These are phyloP conservation scores for Fusarium sp. DNA, from an alignment of 2,329 filamentous ascomycete species.

Conservation along the genomic window DNA sequence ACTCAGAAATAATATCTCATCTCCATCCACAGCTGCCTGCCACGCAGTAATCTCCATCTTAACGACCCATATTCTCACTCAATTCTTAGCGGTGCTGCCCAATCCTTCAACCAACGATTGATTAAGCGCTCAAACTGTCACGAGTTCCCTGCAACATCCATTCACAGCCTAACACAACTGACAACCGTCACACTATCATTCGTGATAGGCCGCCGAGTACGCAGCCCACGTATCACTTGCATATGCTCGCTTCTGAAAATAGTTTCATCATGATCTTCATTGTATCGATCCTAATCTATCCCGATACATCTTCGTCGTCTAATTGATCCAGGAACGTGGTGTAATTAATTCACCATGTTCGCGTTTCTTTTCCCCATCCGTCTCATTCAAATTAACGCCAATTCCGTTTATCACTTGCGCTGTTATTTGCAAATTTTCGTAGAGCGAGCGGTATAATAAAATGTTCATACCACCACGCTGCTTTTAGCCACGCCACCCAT, in stretches of 20 bases:
- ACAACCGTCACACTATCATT: not conserved
- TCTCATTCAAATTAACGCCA: slow-evolving; percentile 37
- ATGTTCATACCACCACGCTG: slow-evolving; percentile 5
- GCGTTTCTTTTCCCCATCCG: slow-evolving; percentile 11
- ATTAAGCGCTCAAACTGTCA: slow-evolving; percentile 33
- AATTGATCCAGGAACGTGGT: slow-evolving; percentile 22
- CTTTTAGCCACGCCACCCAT: slow-evolving; percentile 7
- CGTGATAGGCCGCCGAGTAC: slow-evolving; percentile 20
- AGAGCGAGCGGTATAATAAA: slow-evolving; percentile 5
- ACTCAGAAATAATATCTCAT: slow-evolving; percentile 7
- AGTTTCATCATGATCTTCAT: slow-evolving; percentile 27
- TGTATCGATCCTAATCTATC: slow-evolving; percentile 31
- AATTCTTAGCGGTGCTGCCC: slow-evolving; percentile 33
- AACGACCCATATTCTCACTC: slow-evolving; percentile 14
- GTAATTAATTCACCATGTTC: slow-evolving; percentile 8
- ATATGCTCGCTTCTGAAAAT: slow-evolving; percentile 29
- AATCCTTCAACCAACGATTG: slow-evolving; percentile 15
- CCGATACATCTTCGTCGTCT: slow-evolving; percentile 28
- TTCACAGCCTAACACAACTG: slow-evolving; percentile 31
- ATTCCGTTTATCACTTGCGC: slow-evolving; percentile 29
- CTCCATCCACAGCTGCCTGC: slow-evolving; percentile 19
- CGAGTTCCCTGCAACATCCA: slow-evolving; percentile 18
- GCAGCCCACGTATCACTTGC: slow-evolving; percentile 26
- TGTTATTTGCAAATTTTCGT: slow-evolving; percentile 30
- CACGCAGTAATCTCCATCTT: slow-evolving; percentile 27